A percentile compares a stretch with the other conserved stretches of the same genome.
Conservation (phyloP, 2,329 filamentous ascomycete species). For the Blastomyces percursus region DNA sequence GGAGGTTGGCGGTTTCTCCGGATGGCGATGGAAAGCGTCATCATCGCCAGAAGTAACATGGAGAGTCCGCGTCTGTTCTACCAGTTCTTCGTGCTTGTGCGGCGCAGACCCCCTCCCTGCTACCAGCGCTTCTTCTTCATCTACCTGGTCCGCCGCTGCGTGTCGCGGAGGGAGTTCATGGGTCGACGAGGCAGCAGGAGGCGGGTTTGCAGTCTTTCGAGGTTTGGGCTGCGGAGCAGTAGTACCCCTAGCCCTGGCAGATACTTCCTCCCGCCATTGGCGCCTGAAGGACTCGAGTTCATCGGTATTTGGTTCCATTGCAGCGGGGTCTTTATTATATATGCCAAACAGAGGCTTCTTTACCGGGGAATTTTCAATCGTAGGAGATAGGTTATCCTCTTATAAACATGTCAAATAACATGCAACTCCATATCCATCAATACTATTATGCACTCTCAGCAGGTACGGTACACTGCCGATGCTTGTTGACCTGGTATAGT, state of each 20-base stretch:
- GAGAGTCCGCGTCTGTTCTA: slow-evolving; percentile 28
- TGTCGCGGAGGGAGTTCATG: slow-evolving; percentile 32
- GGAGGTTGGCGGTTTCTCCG: slow-evolving; percentile 49
- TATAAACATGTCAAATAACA: neutral
- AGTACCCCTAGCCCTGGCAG: slow-evolving; percentile 27
- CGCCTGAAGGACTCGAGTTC: slow-evolving; percentile 79
- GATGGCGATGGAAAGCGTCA: slow-evolving; percentile 28
- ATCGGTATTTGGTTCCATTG: slow-evolving; percentile 7
- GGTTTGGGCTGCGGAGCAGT: neutral
- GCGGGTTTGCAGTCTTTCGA: slow-evolving; percentile 7
- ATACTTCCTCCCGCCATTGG: slow-evolving; percentile 76
- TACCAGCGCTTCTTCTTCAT: slow-evolving; percentile 27
- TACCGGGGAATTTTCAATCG: neutral
- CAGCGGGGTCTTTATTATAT: neutral
- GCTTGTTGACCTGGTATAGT: neutral
- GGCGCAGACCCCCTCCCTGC: slow-evolving; percentile 12
- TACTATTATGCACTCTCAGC: neutral
- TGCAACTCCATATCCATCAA: neutral
- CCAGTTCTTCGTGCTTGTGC: slow-evolving; percentile 23
- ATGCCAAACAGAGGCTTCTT: neutral
- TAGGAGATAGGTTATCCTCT: neutral
- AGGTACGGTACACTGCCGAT: neutral
- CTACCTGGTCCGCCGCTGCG: slow-evolving; percentile 26
- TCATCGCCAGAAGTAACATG: slow-evolving; percentile 27
- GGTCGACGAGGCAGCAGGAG: slow-evolving; percentile 16